A percentile compares a stretch with the other conserved stretches of the same genome.
Conservation (phyloP, 768 basidiomycete genomes). For the Trametopsis cervina region DNA sequence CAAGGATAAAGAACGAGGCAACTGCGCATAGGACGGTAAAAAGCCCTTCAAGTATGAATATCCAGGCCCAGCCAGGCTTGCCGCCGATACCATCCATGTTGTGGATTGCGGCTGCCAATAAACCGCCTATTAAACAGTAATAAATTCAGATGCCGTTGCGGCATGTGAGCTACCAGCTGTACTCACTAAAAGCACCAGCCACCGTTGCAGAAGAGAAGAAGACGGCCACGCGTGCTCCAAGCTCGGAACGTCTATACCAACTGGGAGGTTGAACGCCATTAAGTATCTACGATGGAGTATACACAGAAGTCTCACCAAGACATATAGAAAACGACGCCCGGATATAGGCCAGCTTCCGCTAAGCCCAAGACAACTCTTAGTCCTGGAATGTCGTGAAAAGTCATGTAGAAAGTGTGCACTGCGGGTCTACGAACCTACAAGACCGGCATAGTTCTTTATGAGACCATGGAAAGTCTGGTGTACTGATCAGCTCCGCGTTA, state of each 20-base stretch:
- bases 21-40: slow-evolving; percentile 53
- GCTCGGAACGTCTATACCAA: slow-evolving; percentile 78
- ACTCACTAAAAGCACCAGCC: slow-evolving; percentile 66
- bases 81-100: slow-evolving; percentile 68
- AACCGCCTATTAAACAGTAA: slow-evolving; percentile 37
- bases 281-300: not conserved
- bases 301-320: slow-evolving; percentile 36
- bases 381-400: slow-evolving; percentile 27
- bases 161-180: not conserved
- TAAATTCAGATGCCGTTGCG: not conserved
- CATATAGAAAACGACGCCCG: slow-evolving; percentile 53
- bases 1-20: slow-evolving; percentile 64
- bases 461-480: slow-evolving; percentile 57
- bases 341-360: slow-evolving; percentile 46
- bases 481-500: not conserved
- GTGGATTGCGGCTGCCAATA: slow-evolving; percentile 57
- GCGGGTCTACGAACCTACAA: slow-evolving; percentile 39
- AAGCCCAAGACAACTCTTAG: slow-evolving; percentile 55
- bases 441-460: slow-evolving; percentile 50
- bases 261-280: slow-evolving; percentile 28
- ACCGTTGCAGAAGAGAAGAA: slow-evolving; percentile 81
- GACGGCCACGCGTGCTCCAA: slow-evolving; percentile 61
- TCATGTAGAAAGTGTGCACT: not conserved
- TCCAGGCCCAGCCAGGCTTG: slow-evolving; percentile 61
- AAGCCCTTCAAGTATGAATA: slow-evolving; percentile 71